phyloP scores from a whole-genome alignment of 2,329 filamentous ascomycete genomes.

The Aspergillus chevalieri region DNA sequence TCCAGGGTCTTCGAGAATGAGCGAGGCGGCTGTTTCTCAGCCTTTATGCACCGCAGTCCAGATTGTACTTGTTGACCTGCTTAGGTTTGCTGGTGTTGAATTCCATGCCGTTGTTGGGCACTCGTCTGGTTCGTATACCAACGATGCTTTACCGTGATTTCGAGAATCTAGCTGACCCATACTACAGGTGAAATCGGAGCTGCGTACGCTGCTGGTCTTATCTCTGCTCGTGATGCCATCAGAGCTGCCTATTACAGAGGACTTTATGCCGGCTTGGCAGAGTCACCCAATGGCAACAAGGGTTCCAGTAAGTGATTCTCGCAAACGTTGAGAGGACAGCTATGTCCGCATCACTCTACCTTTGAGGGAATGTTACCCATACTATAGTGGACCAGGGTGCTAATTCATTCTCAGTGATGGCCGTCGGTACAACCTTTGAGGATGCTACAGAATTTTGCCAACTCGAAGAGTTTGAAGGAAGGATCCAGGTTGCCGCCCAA shows the following conservation, averaged over 20 bases:
- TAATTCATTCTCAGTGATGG: conserved; percentile 34
- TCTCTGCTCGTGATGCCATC: conserved; percentile 31
- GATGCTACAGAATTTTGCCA: conserved; percentile 1
- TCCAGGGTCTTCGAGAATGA: conserved; percentile 1
- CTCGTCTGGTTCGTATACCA: conserved; percentile 9
- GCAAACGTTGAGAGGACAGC: no score
- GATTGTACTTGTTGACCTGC: conserved; percentile 8
- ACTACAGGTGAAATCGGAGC: conserved; percentile 10
- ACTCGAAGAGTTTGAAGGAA: conserved; percentile 12
- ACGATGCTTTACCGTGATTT: not conserved
- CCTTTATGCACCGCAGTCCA: conserved; percentile 14
- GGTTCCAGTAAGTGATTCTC: conserved; percentile 27
- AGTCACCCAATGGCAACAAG: conserved; percentile 4
- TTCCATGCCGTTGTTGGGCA: conserved; percentile 14
- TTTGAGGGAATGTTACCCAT: no score
- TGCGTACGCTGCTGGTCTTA: conserved; percentile 12
- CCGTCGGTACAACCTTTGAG: conserved; percentile 25
- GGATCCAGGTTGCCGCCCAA: conserved; percentile 15
- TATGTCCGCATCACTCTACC: no score
- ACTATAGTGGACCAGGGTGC: not conserved
- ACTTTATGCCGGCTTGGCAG: conserved; percentile 15
- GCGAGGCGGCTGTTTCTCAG: conserved; percentile 7
- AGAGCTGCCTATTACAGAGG: conserved; percentile 42
- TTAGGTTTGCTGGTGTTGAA: conserved; percentile 7
- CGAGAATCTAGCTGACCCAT: not conserved